These are phyloP conservation scores for Jackrogersella minutella DNA, from an alignment of 495 filamentous ascomycete genomes.

Conservation along the genomic window DNA sequence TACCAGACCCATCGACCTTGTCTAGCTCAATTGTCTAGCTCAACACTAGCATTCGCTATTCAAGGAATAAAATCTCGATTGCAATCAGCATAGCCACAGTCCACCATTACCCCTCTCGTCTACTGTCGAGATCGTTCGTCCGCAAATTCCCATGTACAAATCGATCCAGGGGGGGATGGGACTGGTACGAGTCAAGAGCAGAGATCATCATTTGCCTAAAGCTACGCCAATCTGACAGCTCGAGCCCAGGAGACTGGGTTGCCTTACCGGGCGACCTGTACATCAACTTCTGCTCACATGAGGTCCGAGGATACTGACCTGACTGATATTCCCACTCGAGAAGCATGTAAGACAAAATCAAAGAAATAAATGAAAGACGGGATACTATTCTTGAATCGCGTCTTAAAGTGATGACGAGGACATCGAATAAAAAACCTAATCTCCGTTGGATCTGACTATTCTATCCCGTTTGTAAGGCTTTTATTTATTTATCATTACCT, in stretches of 20 bases:
- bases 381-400: conserved; percentile 11
- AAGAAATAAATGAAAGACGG: conserved; percentile 2
- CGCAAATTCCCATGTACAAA: conserved; percentile 2
- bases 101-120: too few relatives aligned
- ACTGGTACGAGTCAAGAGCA: conserved; percentile 24
- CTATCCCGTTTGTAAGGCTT: conserved; percentile 6
- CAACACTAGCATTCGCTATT: too few relatives aligned
- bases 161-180: conserved; percentile 11
- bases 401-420: conserved; percentile 1
- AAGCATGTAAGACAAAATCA: conserved; percentile 18
- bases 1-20: conserved; percentile 2
- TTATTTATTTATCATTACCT: background rate
- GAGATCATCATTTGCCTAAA: conserved; percentile 1
- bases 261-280: background rate
- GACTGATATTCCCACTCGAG: background rate
- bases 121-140: conserved; percentile 6
- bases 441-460: conserved; percentile 18
- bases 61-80: background rate
- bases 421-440: conserved; percentile 10
- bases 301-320: conserved; percentile 9
- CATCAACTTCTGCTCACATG: conserved; percentile 8
- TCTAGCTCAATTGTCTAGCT: too few relatives aligned
- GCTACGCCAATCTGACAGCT: conserved; percentile 3
- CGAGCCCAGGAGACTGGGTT: conserved; percentile 24
- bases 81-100: conserved; percentile 5